Evolutionary conservation across 148 eudicot species (phyloP).

Genomic region (Silene latifolia): DNA sequence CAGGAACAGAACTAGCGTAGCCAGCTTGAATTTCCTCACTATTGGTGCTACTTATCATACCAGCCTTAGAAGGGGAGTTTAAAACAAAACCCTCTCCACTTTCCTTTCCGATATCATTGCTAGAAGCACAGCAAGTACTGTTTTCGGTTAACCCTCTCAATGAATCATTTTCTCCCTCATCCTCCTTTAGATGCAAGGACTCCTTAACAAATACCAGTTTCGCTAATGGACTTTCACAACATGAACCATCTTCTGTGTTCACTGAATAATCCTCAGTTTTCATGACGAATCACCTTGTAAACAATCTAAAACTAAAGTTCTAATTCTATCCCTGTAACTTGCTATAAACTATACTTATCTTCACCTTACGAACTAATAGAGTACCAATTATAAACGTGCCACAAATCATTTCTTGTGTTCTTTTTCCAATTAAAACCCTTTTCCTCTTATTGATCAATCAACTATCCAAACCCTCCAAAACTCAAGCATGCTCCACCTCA

Average conservation of each 20-base stretch:
- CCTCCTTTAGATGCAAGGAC: constrained; percentile 22
- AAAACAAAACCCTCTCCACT: constrained; percentile 22
- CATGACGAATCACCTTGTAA: constrained; percentile 27
- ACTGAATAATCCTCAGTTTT: constrained; percentile 33
- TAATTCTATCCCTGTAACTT: constrained; percentile 33
- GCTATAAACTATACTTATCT: constrained; percentile 23
- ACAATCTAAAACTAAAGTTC: constrained; percentile 20
- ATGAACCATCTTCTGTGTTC: constrained; percentile 26
- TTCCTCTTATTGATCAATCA: constrained; percentile 13
- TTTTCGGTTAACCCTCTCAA: constrained; percentile 17
- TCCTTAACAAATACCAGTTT: constrained; percentile 23
- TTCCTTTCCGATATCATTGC: constrained; percentile 21
- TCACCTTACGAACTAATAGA: constrained; percentile 34
- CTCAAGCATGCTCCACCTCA: constrained; percentile 9
- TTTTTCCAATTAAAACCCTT: constrained; percentile 28
- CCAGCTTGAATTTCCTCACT: constrained; percentile 24
- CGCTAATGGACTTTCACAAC: constrained; percentile 25
- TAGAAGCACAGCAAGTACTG: constrained; percentile 28
- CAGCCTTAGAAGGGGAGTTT: constrained; percentile 21
- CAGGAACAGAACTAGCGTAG: constrained; percentile 22
- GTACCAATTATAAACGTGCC: constrained; percentile 35
- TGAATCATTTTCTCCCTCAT: constrained; percentile 19
- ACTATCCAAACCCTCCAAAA: neutral
- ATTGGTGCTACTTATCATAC: constrained; percentile 23
- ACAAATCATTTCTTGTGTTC: constrained; percentile 21